Conservation (phyloP, 1,139 yeast species). For the Protomyces pachydermus region DNA sequence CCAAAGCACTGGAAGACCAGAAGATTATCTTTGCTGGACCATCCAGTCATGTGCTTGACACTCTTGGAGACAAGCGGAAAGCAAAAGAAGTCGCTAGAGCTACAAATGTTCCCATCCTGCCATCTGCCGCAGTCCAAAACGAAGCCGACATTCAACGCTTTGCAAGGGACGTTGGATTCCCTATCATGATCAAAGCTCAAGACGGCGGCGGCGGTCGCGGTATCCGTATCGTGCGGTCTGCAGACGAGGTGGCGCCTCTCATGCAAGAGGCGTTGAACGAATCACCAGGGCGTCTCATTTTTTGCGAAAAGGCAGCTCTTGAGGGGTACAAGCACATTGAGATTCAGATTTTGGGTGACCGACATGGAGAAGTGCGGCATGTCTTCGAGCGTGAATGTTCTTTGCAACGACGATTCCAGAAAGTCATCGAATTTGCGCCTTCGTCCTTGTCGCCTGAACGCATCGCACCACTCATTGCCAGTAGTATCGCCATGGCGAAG, state of each 20-base stretch:
- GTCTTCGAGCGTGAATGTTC: slow-evolving; percentile 97
- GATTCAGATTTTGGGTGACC: slow-evolving; percentile 94
- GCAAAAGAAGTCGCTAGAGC: slow-evolving; percentile 86
- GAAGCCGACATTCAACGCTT: slow-evolving; percentile 68
- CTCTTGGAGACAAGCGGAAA: slow-evolving; percentile 88
- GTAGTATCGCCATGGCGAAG: slow-evolving; percentile 73
- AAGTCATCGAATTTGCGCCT: slow-evolving; percentile 94
- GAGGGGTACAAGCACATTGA: slow-evolving; percentile 94
- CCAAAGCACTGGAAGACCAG: slow-evolving; percentile 75
- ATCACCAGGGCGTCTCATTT: slow-evolving; percentile 88
- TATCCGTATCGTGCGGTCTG: slow-evolving; percentile 81
- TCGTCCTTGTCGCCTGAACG: slow-evolving; percentile 60
- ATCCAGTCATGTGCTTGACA: slow-evolving; percentile 50
- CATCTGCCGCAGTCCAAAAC: slow-evolving; percentile 80
- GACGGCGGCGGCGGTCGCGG: slow-evolving; percentile 99
- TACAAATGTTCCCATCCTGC: slow-evolving; percentile 91
- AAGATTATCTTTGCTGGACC: slow-evolving; percentile 94
- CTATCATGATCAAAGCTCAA: slow-evolving; percentile 93
- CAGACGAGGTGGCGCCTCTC: slow-evolving; percentile 57
- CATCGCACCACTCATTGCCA: slow-evolving; percentile 58
- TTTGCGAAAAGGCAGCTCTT: slow-evolving; percentile 71
- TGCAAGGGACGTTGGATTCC: slow-evolving; percentile 78
- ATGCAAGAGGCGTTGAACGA: slow-evolving; percentile 29
- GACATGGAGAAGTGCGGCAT: slow-evolving; percentile 84
- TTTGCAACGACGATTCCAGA: slow-evolving; percentile 92